Base-by-base conservation (phyloP, 2,329 filamentous ascomycete genomes). In the Fusarium proliferatum region DNA sequence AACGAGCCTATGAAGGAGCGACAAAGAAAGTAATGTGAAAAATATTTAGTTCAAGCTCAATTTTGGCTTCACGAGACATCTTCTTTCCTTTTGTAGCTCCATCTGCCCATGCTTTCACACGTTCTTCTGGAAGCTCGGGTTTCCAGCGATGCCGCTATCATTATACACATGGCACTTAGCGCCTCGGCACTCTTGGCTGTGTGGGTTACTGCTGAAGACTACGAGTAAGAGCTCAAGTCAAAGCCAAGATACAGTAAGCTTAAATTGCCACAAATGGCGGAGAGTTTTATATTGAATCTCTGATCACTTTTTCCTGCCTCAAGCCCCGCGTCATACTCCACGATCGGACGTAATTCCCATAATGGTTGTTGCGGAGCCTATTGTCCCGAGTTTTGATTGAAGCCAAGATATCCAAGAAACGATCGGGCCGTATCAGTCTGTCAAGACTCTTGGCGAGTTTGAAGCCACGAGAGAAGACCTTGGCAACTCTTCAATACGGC, bases 51-150 rank as follows among this genome's bases (percentile, higher is more conserved):
- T 36, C 12, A 36, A 21, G 12, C 4, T 38, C 12, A 21, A 23
- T 28, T 33, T 12, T 5, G 9, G 2, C 2, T 28, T 38, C 9
- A 12, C 3, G 2, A 5, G n/a, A 17, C 3, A 23, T 34, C 16
- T 9, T 38, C 12, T 38, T 8, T 38, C 17, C 33, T 53, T 38
- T 21, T 53, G 6, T 26, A 53, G 17, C 23, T 26, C 9, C 17
- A 21, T 16, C 33, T 8, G 11, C 33, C 33, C 23, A 26, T 38
- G 4, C 10, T 19, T 19, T 10, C 6, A 23, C 17, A 21, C 4
- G 6, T 6, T 17, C 23, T 38, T 53, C 23, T 26, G 6, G 5
- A 38, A 28, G 12, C 17, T 38, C 12, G 12, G 12, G 17, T 28
- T 16, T 26, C 13, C 3, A 21, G 23, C 17, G 17, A 38, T 53